Base-by-base conservation (phyloP, 768 basidiomycete genomes). In the Leccinum subtestaceum region DNA sequence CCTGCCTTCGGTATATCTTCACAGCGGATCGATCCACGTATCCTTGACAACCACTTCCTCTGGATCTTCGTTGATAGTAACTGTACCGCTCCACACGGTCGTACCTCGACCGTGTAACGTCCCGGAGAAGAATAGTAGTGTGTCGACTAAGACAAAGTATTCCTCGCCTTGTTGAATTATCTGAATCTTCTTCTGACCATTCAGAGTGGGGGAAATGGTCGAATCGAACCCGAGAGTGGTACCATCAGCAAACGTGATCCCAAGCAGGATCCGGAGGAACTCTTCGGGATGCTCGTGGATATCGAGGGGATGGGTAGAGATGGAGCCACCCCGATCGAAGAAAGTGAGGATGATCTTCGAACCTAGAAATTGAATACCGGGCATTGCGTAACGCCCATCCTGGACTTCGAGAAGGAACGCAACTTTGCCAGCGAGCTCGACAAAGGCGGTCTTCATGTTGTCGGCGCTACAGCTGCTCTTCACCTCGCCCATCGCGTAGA, bases 21-120 rank as follows among this genome's bases (percentile, higher is more conserved):
- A 12, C 5, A 50, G n/a, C 1, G 48, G 61, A n/a, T 60, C 55
- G 1, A 60, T 36, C 47, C 55, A 63, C 3, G 45, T 23, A 21
- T 62, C 54, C 23, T 60, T 62, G 12, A 62, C 38, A 1, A 53
- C 51, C 4, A 60, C 61, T 15, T 59, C 57, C 17, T 46, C 10
- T 3, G 12, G 23, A 12, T 55, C 40, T 2, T 31, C 11, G 13
- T 21, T 10, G 8, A 23, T 50, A 2, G 15, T 29, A 4, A 6
- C 40, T 15, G 0, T 31, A 6, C 36, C n/a, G 7, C 29, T 47
- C 55, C 56, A 52, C 3, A 62, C 55, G 1, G 43, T 60, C 27
- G 38, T 62, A 1, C 55, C 58, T 23, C 38, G 25, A 5, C 61
- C 23, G 17, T 59, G 58, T 8, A 62, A 36, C 2, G 19, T 5